phyloP scores from a whole-genome alignment of 208 protist species.

The Wallacemonas sp. region DNA sequence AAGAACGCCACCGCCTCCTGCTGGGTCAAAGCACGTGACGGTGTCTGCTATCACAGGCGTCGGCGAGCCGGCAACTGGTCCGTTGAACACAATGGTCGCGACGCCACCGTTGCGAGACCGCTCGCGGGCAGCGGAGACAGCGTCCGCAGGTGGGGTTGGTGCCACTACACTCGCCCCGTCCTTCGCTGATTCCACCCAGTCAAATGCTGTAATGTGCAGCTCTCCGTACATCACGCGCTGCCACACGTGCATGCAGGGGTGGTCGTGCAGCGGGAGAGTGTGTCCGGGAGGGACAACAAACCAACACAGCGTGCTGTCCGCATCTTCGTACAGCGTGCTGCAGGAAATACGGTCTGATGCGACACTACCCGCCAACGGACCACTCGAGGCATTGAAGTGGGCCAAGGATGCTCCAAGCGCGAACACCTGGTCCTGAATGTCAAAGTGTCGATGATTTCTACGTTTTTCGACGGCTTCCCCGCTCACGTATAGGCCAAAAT shows the following conservation, averaged over 20 bases:
- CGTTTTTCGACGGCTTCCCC: not conserved
- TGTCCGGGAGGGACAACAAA: constrained; percentile 64
- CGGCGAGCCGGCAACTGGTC: constrained; percentile 6
- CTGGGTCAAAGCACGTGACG: constrained; percentile 18
- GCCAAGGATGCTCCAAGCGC: not conserved
- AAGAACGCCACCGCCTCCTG: constrained; percentile 38
- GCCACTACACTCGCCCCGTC: constrained; percentile 14
- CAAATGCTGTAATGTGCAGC: constrained; percentile 47
- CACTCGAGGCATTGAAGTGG: not conserved
- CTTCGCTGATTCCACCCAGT: too few relatives aligned
- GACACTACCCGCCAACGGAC: not conserved
- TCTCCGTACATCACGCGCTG: constrained; percentile 62
- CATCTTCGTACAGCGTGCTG: constrained; percentile 56
- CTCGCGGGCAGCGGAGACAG: not conserved
- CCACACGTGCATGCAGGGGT: constrained; percentile 69
- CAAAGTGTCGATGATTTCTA: not conserved
- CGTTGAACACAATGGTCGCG: constrained; percentile 17
- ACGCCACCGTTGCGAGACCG: constrained; percentile 6
- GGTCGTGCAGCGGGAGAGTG: constrained; percentile 66
- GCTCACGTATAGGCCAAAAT: constrained; percentile 51
- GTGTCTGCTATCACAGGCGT: not conserved
- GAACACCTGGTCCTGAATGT: not conserved
- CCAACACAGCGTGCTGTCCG: constrained; percentile 52
- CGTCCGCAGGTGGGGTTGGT: not conserved
- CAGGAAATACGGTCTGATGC: constrained; percentile 30